These are phyloP conservation scores for Penicillium sp. DNA, from an alignment of 2,329 filamentous ascomycete species.

Conservation along the genomic window DNA sequence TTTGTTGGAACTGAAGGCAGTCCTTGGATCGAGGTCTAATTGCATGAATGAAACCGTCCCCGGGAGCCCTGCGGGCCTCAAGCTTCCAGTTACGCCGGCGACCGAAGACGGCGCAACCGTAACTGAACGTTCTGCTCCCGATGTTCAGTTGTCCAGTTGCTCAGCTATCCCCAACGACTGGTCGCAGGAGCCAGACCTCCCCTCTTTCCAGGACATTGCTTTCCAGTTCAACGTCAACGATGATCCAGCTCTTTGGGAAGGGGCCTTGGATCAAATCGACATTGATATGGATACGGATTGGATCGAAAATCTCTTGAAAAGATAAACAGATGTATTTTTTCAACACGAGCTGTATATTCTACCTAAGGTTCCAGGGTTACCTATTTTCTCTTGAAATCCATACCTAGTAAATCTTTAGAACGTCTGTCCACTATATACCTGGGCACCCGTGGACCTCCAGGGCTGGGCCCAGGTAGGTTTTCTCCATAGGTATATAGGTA, in stretches of 20 bases:
- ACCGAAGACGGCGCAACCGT: slow-evolving; percentile 17
- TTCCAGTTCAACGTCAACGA: slow-evolving; percentile 40
- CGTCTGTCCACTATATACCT: too few relatives aligned
- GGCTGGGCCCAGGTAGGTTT: too few relatives aligned
- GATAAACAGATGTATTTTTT: slow-evolving; percentile 9
- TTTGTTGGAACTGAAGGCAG: slow-evolving; percentile 38
- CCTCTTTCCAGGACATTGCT: slow-evolving; percentile 33
- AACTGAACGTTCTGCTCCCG: not conserved
- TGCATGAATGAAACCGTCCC: slow-evolving; percentile 1
- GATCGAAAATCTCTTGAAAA: slow-evolving; percentile 35
- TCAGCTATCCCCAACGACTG: slow-evolving; percentile 15
- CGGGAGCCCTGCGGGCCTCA: not conserved
- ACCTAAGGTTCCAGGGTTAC: too few relatives aligned
- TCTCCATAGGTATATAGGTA: too few relatives aligned
- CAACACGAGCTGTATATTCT: too few relatives aligned
- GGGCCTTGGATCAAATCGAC: slow-evolving; percentile 42
- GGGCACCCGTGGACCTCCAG: too few relatives aligned
- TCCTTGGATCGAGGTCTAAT: slow-evolving; percentile 26
- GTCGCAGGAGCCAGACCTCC: slow-evolving; percentile 21
- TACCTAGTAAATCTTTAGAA: too few relatives aligned
- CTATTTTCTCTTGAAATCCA: too few relatives aligned
- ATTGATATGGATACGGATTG: slow-evolving; percentile 46
- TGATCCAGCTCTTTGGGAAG: slow-evolving; percentile 45
- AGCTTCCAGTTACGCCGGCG: slow-evolving; percentile 15
- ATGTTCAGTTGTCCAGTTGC: not conserved